Evolutionary conservation across 352 stramenopile species (phyloP), one percentile per base, ranked within the genome.

Genomic region (Phytophthora brassicae): DNA sequence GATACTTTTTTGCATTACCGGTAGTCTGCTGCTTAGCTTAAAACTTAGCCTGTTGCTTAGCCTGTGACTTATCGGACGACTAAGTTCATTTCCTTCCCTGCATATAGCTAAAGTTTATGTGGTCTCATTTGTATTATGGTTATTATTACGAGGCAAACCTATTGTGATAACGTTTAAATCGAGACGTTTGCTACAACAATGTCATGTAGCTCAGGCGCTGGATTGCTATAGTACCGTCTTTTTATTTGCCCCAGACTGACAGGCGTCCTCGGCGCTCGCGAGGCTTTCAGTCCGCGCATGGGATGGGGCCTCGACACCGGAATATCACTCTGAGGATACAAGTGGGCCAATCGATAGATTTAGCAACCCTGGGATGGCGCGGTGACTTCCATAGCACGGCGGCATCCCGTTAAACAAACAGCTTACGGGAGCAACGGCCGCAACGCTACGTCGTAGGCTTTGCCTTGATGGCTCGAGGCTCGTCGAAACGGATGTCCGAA

Each of bases 401-500:
- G 13, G 41, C 41, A 33, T 48, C 42, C 42, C 42, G 42, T 48
- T 48, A 33, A 48, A 48, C 42, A 48, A 48, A 12, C 38, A 5
- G 31, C 11, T 38, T n/a, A n/a, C n/a, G n/a, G 26, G 4, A 31
- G 26, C 26, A 31, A 31, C 26, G 14, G 35, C 14, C 13, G 35
- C 14, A 41, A 41, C 8, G 13, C 4, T n/a, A 17, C n/a, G 35
- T 41, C 11, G 11, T 38, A 38, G 8, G 26, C 16, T 20, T 44
- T 44, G 35, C 13, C 35, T 41, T 41, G 14, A 41, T 41, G 35
- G 35, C 35, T 41, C 35, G 35, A 41, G 14, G n/a, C 26, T 31
- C 8, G 26, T 31, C 26, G 26, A 31, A 65, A 65, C 43, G 52
- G 59, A 56, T 57, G 60, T 68, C 36, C 31, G 59, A 46, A 62